Base-by-base conservation (phyloP, 148 eudicot species). In the Euryodendron excelsum region DNA sequence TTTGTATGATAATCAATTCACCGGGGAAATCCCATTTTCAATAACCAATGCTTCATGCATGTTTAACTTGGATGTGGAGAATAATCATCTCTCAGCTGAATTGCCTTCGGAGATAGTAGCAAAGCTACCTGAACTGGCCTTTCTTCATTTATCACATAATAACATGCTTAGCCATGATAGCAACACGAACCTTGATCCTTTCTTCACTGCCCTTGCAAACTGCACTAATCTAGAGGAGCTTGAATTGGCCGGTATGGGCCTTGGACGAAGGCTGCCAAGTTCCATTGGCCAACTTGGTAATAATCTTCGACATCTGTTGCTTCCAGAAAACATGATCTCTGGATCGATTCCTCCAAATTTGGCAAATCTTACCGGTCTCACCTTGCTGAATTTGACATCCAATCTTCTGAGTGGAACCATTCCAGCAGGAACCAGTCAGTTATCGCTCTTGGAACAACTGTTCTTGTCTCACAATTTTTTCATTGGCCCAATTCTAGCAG, bases 1-100 rank as follows among this genome's bases (percentile, higher is more conserved):
- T 41, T 66, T 85, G 75, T 82, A 75, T 78, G 65, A 78, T 39
- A 79, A 79, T 55, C 58, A 73, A 1, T 73, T 79, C 55, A 36
- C 78, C 0, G 82, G 82, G 45, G 77, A 63, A 80, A 69, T 85
- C 62, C 88, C 88, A 13, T 45, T 44, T 60, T 82, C 88, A 39
- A 47, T 85, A 27, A 52, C 69, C 41, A 85, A 85, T 64, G 79
- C 82, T 23, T 39, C 86, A 25, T 0, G 15, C 11, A 44, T 85
- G 70, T 31, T 7, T 2, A 75, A 31, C 55, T 64, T 85, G 36
- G 88, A 85, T 64, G 45, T 83, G 75, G 88, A 80, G 62, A 27
- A 41, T 64, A 85, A 80, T 30, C 31, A 20, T 66, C 70, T 85
- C 31, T 55, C 80, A 5, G 88, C 84, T 17, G 86, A 82, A 70